Base-by-base conservation (phyloP, 2,329 filamentous ascomycete genomes). In the Clonostachys rhizophaga region DNA sequence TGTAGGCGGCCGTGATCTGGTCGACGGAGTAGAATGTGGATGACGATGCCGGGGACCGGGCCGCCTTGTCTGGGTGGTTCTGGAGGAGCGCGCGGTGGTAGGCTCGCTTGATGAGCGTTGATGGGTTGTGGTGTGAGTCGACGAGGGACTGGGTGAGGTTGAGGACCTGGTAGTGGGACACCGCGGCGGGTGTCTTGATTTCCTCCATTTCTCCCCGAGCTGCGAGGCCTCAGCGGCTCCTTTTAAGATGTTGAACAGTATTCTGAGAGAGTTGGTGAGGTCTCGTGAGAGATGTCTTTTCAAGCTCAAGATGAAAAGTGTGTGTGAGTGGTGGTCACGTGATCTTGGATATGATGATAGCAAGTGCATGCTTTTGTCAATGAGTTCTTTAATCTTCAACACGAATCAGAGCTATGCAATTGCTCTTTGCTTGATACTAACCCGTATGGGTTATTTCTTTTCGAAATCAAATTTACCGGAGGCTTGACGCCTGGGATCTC, bases 1-100 rank as follows among this genome's bases (percentile, higher is more conserved):
- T 68, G 64, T 78, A 84, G 40, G 84, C 84, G 37, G 70, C 61
- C 43, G 78, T 75, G 59, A 87, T 86, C 56, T 86, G 43, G 45
- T 47, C 43, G 50, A 39, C 18, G 46, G 41, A 24, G 43, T 50
- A 43, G 9, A 40, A 13, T 6, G 44, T 43, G 16, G 18, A 11
- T 45, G 44, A 9, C 33, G 48, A 20, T 42, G 54, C 41, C 44
- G 47, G 43, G 42, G 50, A 44, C 43, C 40, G 37, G 50, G 60
- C 55, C 56, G 16, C 13, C 20, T 85, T 84, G 67, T 86, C 82
- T 3, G 84, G 84, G 63, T 87, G 84, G 67, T 86, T 75, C 53
- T 71, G 75, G 14, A 87, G 75, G 34, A 87, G 74, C 18, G 83
- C 81, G 46, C 78, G 75, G 61, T 75, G 81, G 64, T 87, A 87